Evolutionary conservation across 805 yeast genomes (phyloP), one percentile per base, ranked within the genome.

Genomic region (Debaryomyces tyrocola): DNA sequence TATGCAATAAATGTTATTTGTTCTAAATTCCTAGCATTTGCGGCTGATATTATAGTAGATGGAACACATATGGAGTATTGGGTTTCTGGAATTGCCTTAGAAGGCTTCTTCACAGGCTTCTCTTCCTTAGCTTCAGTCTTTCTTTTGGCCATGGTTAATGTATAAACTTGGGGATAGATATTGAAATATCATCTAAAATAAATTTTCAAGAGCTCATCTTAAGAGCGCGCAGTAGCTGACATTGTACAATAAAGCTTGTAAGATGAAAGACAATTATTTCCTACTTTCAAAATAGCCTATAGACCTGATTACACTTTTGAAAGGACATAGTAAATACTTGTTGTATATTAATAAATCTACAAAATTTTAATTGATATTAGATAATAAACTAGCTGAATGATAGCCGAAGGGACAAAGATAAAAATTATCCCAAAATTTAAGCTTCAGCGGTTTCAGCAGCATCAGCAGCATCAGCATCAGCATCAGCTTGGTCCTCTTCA

Each of bases 1-100:
- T 90, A 87, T 1, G 87, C 82, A 0, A 82, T 73, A 47, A 79
- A 73, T 0, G 96, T 90, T 11, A 82, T 83, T 60, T 90, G 96
- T 50, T 84, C 84, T 41, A 88, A 67, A 52, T 84, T 84, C 33
- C 66, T 67, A 40, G 92, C 85, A 56, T 82, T 79, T 5, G 79
- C 58, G 1, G 53, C 50, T 1, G 80, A 72, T 10, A 90, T 75
- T 14, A 83, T 71, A 1, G 84, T 74, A 1, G 92, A 80, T 1
- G 96, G 95, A 29, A 90, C 74, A 59, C 96, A 88, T 2, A 90
- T 55, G 1, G 90, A 75, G 50, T 77, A 77, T 55, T 74, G 75
- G 1, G 54, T 46, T 14, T 54, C 46, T 4, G 61, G 56, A 9
- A 41, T 43, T 2, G 48, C 20, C 46, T 69, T 70, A n/a, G 51